Evolutionary conservation across 1,284 basidiomycete species (phyloP), one percentile per base, ranked within the genome.

Genomic region (Agaricales sp.): DNA sequence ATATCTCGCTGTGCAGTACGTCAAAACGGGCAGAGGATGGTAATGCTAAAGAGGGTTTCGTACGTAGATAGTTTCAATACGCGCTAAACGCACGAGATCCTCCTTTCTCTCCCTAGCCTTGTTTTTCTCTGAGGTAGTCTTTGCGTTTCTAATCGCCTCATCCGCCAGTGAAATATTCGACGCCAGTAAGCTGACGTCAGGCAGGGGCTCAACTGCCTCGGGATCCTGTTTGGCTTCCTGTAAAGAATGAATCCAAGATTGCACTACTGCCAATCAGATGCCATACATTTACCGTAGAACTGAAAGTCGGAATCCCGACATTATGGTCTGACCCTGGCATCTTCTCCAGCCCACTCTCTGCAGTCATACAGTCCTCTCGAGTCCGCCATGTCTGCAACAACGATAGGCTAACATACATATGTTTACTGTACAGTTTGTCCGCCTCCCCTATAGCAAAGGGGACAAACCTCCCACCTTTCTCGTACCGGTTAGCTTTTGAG

Each of bases 401-500:
- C 20, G 92, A 81, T 46, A 94, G 71, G 47, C 89, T 89, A 52
- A 98, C 77, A 60, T 96, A 87, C 80, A 96, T 87, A 61, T 99
- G 92, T 55, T 80, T 80, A 56, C 80, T 78, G 64, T 96, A 99
- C 35, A 99, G 74, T 53, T 79, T 80, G 62, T 95, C 90, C 1
- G 96, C 96, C 64, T 99, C 96, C 47, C 93, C 91, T 54, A 99
- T 94, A 11, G 92, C 92, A 61, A 85, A 92, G 1, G 96, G 96
- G 1, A 98, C 91, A 8, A 91, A 69, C 52, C 78, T 72, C 35
- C 69, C 71, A 58, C 79, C 74, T 53, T 72, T 73, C 49, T 67
- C 65, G 35, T 63, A 18, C 46, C 54, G 64, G 35, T 57, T 74
- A 8, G 30, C n/a, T 46, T 71, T 75, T 12, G 92, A 90, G 63